These are phyloP conservation scores for Pseudoscleropodium purum DNA, from an alignment of 225 moss, liverwort and hornwort species.

Conservation along the genomic window DNA sequence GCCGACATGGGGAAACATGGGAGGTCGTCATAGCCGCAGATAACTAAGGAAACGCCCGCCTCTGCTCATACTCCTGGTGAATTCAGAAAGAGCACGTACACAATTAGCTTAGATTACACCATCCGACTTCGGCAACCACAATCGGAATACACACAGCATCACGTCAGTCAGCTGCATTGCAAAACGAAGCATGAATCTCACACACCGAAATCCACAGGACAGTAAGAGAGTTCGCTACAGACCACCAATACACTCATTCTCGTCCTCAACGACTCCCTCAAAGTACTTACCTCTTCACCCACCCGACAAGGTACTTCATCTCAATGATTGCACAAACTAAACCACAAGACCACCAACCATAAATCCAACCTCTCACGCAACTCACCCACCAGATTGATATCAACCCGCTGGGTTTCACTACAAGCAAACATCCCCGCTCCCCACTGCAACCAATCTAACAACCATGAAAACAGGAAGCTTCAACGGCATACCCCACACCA, in stretches of 20 bases:
- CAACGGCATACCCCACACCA: too few relatives aligned
- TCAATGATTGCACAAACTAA: not conserved
- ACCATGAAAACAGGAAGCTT: not conserved
- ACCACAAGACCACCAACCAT: not conserved
- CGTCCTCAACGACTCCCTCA: not conserved
- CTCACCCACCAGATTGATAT: not conserved
- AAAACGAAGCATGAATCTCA: not conserved
- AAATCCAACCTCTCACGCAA: not conserved
- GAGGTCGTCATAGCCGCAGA: constrained; percentile 1
- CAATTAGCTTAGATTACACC: not conserved
- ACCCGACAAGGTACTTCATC: not conserved
- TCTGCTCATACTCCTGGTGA: constrained; percentile 1
- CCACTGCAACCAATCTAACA: not conserved
- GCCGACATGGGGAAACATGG: not conserved
- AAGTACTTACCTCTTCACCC: not conserved
- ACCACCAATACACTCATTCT: too few relatives aligned
- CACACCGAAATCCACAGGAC: not conserved
- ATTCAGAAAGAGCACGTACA: not conserved
- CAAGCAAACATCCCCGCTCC: not conserved
- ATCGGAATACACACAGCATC: not conserved
- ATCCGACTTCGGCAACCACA: not conserved
- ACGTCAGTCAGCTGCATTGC: not conserved
- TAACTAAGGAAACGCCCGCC: not conserved
- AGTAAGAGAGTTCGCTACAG: too few relatives aligned
- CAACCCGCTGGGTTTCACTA: not conserved